Evolutionary conservation across 2,329 filamentous ascomycete species (phyloP).

Genomic region (Leptographium procerum): DNA sequence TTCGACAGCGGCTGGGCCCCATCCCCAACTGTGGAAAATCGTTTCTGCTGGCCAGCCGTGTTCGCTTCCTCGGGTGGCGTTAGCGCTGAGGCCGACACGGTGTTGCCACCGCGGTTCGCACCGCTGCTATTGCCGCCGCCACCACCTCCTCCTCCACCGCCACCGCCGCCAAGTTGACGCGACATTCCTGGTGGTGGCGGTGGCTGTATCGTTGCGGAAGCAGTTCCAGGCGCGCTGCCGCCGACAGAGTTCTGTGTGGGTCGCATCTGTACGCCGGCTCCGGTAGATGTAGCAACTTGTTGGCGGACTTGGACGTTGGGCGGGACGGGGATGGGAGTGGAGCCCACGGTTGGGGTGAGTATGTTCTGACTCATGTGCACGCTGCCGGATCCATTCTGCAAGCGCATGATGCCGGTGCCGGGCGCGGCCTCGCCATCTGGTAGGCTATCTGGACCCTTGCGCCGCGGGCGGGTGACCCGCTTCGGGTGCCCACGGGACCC

Average conservation of each 20-base stretch:
- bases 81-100: slow-evolving; percentile 23
- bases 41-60: slow-evolving; percentile 25
- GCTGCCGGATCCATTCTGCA: slow-evolving; percentile 21
- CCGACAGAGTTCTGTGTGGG: background rate
- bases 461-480: slow-evolving; percentile 43
- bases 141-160: background rate
- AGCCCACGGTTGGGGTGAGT: slow-evolving; percentile 13
- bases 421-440: slow-evolving; percentile 31
- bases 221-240: background rate
- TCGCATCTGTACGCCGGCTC: background rate
- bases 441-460: slow-evolving; percentile 35
- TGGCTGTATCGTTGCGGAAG: background rate
- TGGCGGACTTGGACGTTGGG: slow-evolving; percentile 1
- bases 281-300: slow-evolving; percentile 3
- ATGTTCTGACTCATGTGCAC: background rate
- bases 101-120: background rate
- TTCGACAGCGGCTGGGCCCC: slow-evolving; percentile 17
- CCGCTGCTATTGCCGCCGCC: background rate
- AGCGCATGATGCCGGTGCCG: slow-evolving; percentile 34
- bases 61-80: slow-evolving; percentile 43
- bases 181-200: background rate
- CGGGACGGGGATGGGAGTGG: slow-evolving; percentile 12
- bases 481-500: slow-evolving; percentile 49
- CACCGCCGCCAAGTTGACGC: background rate
- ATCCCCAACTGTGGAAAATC: slow-evolving; percentile 18